Base-by-base conservation (phyloP, 768 basidiomycete genomes). In the Clitopilus hobsonii region DNA sequence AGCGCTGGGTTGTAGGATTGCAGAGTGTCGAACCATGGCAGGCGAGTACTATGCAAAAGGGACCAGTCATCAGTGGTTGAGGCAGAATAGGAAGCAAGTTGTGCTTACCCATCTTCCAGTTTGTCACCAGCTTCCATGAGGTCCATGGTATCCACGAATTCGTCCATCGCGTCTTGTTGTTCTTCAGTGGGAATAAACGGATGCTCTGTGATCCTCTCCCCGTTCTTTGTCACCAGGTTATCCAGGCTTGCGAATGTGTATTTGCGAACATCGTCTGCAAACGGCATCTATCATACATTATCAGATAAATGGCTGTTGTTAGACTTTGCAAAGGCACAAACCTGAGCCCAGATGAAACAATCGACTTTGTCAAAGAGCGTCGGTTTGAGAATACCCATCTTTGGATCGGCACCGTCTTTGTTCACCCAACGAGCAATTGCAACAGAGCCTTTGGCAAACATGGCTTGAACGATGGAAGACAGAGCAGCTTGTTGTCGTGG, bases 181-280 rank as follows among this genome's bases (percentile, higher is more conserved):
- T 83, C 80, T 52, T 86, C 74, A 0, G 89, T 94, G 10, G 94
- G 92, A 18, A 98, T 70, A 62, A 86, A 89, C 11, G 90, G 84
- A 66, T 99, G 96, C 56, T 84, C 82, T 20, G 72, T 80, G 30
- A 98, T 68, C 0, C 67, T 67, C 61, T 91, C 86, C 2, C 94
- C 93, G 47, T 85, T 87, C 65, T 83, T 89, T 54, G 84, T 86
- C 55, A 86, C 73, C 14, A 96, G 78, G 8, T 76, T 76, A 41
- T 85, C 82, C 26, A 98, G 78, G 0, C 91, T 91, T 0, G 88
- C 83, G 67, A 99, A 98, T 8, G 83, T 84, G 68, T 91, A 93
- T 59, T 85, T 89, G 55, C 94, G 84, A 52, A 94, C 77, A 62
- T 99, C 96, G 66, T 99, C 96, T 1, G 93, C 93, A 64, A 97